Percentiles rank a stretch among this genome's conserved stretches.
phyloP scores from a whole-genome alignment of 768 basidiomycete genomes.

The Austroboletus eburneus region DNA sequence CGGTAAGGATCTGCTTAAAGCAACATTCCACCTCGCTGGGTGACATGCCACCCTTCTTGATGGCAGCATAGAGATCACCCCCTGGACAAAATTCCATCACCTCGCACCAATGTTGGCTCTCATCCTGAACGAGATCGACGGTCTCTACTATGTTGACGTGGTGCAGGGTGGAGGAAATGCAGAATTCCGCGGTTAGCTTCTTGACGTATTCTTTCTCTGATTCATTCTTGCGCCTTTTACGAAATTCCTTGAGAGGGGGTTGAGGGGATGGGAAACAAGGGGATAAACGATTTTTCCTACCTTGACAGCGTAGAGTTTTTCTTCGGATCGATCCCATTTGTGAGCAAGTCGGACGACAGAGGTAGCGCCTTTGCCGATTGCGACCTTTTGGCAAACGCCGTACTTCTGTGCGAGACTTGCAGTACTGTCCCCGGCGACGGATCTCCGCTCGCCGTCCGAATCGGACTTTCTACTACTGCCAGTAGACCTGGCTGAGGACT shows the following conservation, averaged over 20 bases:
- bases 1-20: slow-evolving; percentile 92
- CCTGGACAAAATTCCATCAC: slow-evolving; percentile 99
- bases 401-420: slow-evolving; percentile 81
- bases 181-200: slow-evolving; percentile 99
- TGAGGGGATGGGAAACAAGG: background rate
- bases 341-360: slow-evolving; percentile 94
- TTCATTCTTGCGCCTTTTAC: slow-evolving; percentile 96
- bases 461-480: slow-evolving; percentile 63
- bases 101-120: slow-evolving; percentile 95
- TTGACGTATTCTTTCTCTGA: slow-evolving; percentile 99
- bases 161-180: slow-evolving; percentile 93
- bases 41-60: slow-evolving; percentile 94
- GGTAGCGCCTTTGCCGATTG: slow-evolving; percentile 98
- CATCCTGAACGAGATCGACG: slow-evolving; percentile 98
- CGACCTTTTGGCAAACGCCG: slow-evolving; percentile 93
- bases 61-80: slow-evolving; percentile 96
- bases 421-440: slow-evolving; percentile 48
- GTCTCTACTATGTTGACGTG: slow-evolving; percentile 97
- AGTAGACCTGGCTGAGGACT: slow-evolving; percentile 66
- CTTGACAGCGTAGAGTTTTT: slow-evolving; percentile 98
- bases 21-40: slow-evolving; percentile 93
- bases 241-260: slow-evolving; percentile 73
- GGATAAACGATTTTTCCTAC: slow-evolving; percentile 42
- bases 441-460: slow-evolving; percentile 50
- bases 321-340: slow-evolving; percentile 96